Evolutionary conservation across 805 yeast genomes (phyloP).

Genomic region (Blastobotrys chiropterorum): DNA sequence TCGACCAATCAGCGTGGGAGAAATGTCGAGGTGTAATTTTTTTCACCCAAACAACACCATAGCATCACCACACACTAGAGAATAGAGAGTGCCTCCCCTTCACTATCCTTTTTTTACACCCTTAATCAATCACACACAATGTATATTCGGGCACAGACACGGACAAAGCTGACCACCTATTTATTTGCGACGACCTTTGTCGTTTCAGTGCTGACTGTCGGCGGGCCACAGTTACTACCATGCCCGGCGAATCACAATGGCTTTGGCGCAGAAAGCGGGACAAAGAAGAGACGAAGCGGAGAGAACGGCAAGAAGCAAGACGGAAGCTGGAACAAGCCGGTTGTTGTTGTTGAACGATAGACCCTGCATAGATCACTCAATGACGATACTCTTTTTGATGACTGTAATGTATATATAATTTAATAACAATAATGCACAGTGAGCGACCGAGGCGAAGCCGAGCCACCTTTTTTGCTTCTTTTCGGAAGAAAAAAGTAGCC

Average conservation of each 20-base stretch:
- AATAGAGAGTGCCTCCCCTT: too few species aligned
- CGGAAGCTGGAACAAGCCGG: constrained; percentile 3
- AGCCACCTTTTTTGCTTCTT: too few species aligned
- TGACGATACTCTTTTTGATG: background rate
- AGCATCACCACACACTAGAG: background rate
- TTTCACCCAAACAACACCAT: background rate
- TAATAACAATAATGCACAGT: background rate
- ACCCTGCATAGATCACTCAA: background rate
- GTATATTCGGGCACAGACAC: constrained; percentile 53
- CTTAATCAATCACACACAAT: constrained; percentile 25
- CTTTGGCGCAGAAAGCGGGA: constrained; percentile 14
- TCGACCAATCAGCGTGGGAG: constrained; percentile 6
- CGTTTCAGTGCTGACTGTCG: constrained; percentile 64
- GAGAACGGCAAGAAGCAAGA: background rate
- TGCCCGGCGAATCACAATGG: constrained; percentile 26
- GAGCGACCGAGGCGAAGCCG: background rate
- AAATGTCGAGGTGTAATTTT: background rate
- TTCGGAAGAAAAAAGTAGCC: too few species aligned
- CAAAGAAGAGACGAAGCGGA: background rate
- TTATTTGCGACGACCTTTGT: constrained; percentile 68
- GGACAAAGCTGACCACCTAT: constrained; percentile 54
- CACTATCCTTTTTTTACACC: background rate
- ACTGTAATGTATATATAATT: background rate
- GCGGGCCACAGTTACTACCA: constrained; percentile 35
- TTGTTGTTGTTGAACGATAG: constrained; percentile 2